Evolutionary conservation across 257 asterid species (phyloP), one percentile per base, ranked within the genome.

Genomic region (Solanum okadae): DNA sequence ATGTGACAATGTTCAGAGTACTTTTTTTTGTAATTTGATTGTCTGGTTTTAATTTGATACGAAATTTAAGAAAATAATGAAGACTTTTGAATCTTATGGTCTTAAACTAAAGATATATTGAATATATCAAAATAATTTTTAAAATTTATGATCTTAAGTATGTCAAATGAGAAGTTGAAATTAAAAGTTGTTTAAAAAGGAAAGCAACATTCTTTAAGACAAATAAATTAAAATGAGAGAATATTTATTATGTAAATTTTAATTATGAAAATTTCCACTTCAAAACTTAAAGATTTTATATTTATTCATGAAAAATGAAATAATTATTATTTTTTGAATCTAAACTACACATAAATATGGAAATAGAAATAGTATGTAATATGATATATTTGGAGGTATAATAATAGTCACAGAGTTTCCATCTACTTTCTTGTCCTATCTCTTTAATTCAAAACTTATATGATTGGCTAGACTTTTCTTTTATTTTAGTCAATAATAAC

Each of bases 71-170:
- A 52, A 18, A 18, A 18, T 16, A 52, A 52, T 0, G 0, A 52
- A 52, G 4, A 56, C 11, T 6, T 56, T 56, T 20, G 0, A 56
- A 56, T 56, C 0, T 56, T 20, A 20, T 56, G 0, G 0, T 18
- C 0, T 52, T 52, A 20, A 20, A 20, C 5, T 56, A 56, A 56
- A 56, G 0, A 56, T 56, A 20, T 20, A 8, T 56, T 20, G 5
- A 20, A 8, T 20, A 8, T 20, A 56, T 56, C 4, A 20, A 56
- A 3, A 56, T 56, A 18, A 0, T 20, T 56, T 56, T 56, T 3
- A 3, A 56, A 16, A 0, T 16, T 18, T 16, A 18, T 52, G n/a
- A 18, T 56, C 25, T 56, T 56, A 56, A 56, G 1, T 1, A 56
- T 56, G 11, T 3, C 67, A 56, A 18, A 7, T 20, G 25, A 20